Percentiles rank a stretch among this genome's conserved stretches.
Conservation (phyloP, 1,284 basidiomycete species). For the Pseudozyma sp. region DNA sequence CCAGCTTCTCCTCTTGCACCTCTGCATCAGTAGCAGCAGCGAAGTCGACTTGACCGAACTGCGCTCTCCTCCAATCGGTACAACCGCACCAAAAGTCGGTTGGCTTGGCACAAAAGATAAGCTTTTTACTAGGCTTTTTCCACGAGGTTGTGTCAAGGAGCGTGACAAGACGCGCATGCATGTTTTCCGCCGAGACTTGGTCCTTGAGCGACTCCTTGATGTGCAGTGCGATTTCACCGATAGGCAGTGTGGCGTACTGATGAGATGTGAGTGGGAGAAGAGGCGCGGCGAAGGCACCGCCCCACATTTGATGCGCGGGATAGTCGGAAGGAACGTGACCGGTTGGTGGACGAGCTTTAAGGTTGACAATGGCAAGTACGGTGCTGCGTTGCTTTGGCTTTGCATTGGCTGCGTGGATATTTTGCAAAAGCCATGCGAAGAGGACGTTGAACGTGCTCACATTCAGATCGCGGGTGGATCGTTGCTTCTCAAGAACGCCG, state of each 20-base stretch:
- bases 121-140: conserved; percentile 15
- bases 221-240: conserved; percentile 25
- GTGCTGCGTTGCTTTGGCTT: conserved; percentile 4
- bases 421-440: conserved; percentile 27
- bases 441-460: conserved; percentile 35
- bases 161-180: conserved; percentile 11
- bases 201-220: conserved; percentile 14
- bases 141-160: conserved; percentile 7
- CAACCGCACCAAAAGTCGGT: conserved; percentile 18
- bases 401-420: conserved; percentile 20
- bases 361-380: conserved; percentile 27
- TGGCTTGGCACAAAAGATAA: conserved; percentile 15
- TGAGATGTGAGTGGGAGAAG: conserved; percentile 4
- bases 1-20: neutral
- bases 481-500: conserved; percentile 10
- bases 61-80: conserved; percentile 27
- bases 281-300: conserved; percentile 20
- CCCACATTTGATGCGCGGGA: conserved; percentile 24
- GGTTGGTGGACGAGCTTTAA: conserved; percentile 18
- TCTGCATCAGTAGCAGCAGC: neutral
- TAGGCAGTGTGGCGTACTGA: conserved; percentile 12
- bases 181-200: conserved; percentile 19
- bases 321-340: conserved; percentile 14
- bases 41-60: conserved; percentile 22
- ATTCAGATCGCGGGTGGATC: neutral